phyloP scores from a whole-genome alignment of 75 land plant genomes.

The Larix kaempferi region DNA sequence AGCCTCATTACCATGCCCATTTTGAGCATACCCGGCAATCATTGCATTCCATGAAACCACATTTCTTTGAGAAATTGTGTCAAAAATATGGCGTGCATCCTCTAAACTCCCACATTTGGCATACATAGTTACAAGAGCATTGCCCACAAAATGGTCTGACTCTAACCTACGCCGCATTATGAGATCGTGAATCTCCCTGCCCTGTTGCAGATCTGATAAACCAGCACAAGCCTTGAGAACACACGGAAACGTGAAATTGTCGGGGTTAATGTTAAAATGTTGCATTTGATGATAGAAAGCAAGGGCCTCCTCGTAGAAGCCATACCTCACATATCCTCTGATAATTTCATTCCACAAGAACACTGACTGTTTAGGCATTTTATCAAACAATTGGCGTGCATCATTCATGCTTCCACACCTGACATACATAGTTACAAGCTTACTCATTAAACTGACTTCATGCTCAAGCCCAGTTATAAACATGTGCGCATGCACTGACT shows the following conservation, averaged over 20 bases:
- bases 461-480: conserved; percentile 34
- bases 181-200: conserved; percentile 49
- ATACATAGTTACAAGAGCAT: too few species aligned
- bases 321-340: conserved; percentile 35
- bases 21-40: conserved; percentile 55
- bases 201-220: conserved; percentile 18
- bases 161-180: conserved; percentile 39
- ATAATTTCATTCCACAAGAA: conserved; percentile 63
- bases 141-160: conserved; percentile 2
- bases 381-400: conserved; percentile 59
- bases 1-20: conserved; percentile 30
- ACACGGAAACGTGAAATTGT: conserved; percentile 53
- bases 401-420: conserved; percentile 24
- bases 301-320: conserved; percentile 36
- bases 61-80: conserved; percentile 4
- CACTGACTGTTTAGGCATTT: conserved; percentile 27
- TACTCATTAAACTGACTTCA: conserved; percentile 51
- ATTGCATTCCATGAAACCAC: conserved; percentile 65
- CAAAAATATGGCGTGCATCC: too few species aligned
- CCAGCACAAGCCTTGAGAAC: conserved; percentile 57
- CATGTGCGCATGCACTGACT: conserved; percentile 40
- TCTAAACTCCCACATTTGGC: too few species aligned
- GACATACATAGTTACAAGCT: conserved; percentile 42
- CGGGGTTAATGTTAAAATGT: conserved; percentile 10
- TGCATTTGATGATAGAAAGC: conserved; percentile 29